Evolutionary conservation across 306 rosid species (phyloP), one percentile per base, ranked within the genome.

Genomic region (Sophora flavescens): DNA sequence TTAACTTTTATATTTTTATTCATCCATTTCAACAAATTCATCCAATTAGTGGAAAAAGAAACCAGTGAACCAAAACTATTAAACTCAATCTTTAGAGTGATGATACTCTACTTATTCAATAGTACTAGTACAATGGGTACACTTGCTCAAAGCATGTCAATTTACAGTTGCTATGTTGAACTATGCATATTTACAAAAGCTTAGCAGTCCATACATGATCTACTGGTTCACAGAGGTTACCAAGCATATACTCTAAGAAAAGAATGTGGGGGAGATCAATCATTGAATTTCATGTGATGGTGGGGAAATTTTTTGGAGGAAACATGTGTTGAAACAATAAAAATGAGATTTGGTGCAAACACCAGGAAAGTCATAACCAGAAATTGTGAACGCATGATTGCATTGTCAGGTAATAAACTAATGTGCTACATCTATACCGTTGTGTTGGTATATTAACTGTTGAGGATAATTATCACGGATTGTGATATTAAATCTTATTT

Each of bases 151-250:
- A 30, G 32, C 32, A 30, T 30, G 3, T 30, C 32, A 30, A 30
- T 63, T 28, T 61, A 50, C 16, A 76, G 58, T 35, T 73, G 75
- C 71, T 3, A 51, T 3, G 47, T 14, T 60, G 35, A 72, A 76
- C 64, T 18, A 57, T n/a, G 68, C 68, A 82, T 36, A 12, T 59
- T 60, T 68, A 74, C 14, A 30, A n/a, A 5, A 52, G 60, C 44
- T 6, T 72, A 32, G 4, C 8, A 56, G 30, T 52, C 45, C 33
- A 26, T 1, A 38, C 6, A 60, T 53, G 51, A 73, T 47, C 16
- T 63, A 70, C 16, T 33, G 63, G 54, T 28, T 70, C 8, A 3
- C 9, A 54, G 48, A 22, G 53, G 72, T 30, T 62, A 63, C 6
- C 47, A 16, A 63, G 57, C 42, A 78, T 15, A 63, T 56, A 51